These are phyloP conservation scores for Trametes punicea DNA, from an alignment of 768 basidiomycete genomes.

Conservation along the genomic window DNA sequence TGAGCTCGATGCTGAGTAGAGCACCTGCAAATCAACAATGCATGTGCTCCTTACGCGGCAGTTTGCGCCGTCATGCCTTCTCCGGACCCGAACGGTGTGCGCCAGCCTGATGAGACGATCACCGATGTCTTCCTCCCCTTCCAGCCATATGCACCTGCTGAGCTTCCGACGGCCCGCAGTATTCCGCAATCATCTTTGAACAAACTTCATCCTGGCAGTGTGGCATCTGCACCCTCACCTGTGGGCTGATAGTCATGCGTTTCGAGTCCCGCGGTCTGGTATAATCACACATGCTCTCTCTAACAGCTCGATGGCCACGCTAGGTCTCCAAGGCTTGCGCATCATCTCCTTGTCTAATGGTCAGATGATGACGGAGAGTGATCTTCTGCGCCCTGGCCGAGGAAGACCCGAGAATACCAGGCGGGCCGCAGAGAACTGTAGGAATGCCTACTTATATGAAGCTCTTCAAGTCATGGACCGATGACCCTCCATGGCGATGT, in stretches of 20 bases:
- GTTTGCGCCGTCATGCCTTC: neutral
- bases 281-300: no score
- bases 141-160: neutral
- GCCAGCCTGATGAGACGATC: neutral
- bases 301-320: neutral
- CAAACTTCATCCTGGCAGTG: no score
- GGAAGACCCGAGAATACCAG: constrained; percentile 11
- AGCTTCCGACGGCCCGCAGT: neutral
- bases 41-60: neutral
- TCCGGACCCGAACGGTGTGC: neutral
- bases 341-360: neutral
- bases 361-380: neutral
- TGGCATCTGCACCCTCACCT: no score
- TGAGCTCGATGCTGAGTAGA: neutral
- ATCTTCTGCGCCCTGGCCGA: constrained; percentile 4
- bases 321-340: neutral
- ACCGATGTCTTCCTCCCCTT: neutral
- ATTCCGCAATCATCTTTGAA: neutral
- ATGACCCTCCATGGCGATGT: constrained; percentile 12
- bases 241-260: no score
- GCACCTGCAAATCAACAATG: neutral
- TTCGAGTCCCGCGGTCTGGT: no score
- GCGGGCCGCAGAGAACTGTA: neutral
- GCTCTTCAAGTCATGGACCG: neutral
- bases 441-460: neutral